Evolutionary conservation across 805 yeast species (phyloP).

Genomic region (Suhomyces vadensis): DNA sequence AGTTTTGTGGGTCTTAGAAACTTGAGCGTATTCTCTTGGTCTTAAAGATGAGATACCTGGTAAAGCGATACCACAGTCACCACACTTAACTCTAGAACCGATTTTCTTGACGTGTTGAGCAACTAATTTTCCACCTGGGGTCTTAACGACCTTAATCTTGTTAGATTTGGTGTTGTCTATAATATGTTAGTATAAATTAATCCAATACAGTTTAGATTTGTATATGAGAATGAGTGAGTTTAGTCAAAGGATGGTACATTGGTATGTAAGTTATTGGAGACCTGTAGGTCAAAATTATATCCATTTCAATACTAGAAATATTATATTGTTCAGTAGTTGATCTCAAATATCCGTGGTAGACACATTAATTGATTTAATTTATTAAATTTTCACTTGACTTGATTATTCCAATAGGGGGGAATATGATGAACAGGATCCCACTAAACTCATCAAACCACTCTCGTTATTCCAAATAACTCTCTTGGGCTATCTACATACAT

Average conservation of each 20-base stretch:
- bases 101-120: slow-evolving; percentile 96
- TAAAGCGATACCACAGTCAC: slow-evolving; percentile 81
- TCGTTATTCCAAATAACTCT: neutral
- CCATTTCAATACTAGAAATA: no score
- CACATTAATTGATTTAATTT: neutral
- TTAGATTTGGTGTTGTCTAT: slow-evolving; percentile 98
- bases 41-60: slow-evolving; percentile 92
- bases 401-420: no score
- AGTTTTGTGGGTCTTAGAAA: slow-evolving; percentile 95
- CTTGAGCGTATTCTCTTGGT: slow-evolving; percentile 96
- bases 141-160: slow-evolving; percentile 99
- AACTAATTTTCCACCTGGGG: slow-evolving; percentile 99
- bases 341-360: no score
- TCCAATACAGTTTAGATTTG: neutral
- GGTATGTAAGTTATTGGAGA: no score
- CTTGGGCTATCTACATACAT: slow-evolving; percentile 43
- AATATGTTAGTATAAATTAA: slow-evolving; percentile 33
- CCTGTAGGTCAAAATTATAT: no score
- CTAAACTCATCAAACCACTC: neutral
- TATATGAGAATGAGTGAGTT: neutral
- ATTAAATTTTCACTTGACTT: neutral
- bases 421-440: no score
- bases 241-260: neutral
- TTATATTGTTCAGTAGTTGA: no score
- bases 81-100: slow-evolving; percentile 86